phyloP scores from a whole-genome alignment of 2,329 filamentous ascomycete genomes.

The Colletotrichum godetiae region DNA sequence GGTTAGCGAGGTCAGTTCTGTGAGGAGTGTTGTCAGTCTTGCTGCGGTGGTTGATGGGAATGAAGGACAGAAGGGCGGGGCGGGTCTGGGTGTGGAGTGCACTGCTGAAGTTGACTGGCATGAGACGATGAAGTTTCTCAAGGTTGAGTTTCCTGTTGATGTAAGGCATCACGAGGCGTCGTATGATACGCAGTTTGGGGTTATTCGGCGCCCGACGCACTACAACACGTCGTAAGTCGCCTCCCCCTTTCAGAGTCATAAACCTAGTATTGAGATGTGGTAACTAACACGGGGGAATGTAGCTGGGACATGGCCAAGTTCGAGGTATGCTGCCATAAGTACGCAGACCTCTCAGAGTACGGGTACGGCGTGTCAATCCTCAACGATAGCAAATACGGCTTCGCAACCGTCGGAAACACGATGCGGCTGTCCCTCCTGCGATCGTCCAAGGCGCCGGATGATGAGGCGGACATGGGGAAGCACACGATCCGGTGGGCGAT shows the following conservation, averaged over 20 bases:
- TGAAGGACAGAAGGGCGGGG: constrained; percentile 39
- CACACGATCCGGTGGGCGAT: constrained; percentile 76
- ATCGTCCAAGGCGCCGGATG: constrained; percentile 76
- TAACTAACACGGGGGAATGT: neutral
- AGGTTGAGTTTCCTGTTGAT: constrained; percentile 77
- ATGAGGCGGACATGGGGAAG: constrained; percentile 75
- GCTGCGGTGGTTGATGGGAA: constrained; percentile 53
- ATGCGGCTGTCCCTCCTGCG: constrained; percentile 75
- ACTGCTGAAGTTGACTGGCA: constrained; percentile 75
- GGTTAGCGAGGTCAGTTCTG: constrained; percentile 73
- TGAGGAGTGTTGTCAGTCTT: constrained; percentile 73
- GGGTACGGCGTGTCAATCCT: constrained; percentile 76
- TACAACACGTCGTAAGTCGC: constrained; percentile 72
- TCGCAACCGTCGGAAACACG: constrained; percentile 73
- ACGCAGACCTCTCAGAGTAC: constrained; percentile 76
- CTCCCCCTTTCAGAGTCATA: fast-evolving
- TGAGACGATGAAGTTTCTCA: constrained; percentile 77
- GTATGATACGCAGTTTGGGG: constrained; percentile 76
- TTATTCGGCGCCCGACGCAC: constrained; percentile 73
- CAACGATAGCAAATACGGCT: constrained; percentile 78
- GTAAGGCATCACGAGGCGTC: constrained; percentile 73
- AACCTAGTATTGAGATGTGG: too few species aligned
- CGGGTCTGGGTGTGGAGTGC: constrained; percentile 64
- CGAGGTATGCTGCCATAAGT: constrained; percentile 81
- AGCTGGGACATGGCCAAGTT: constrained; percentile 82